Evolutionary conservation across 2,329 filamentous ascomycete genomes (phyloP).

Genomic region (Neoascochyta sp.): DNA sequence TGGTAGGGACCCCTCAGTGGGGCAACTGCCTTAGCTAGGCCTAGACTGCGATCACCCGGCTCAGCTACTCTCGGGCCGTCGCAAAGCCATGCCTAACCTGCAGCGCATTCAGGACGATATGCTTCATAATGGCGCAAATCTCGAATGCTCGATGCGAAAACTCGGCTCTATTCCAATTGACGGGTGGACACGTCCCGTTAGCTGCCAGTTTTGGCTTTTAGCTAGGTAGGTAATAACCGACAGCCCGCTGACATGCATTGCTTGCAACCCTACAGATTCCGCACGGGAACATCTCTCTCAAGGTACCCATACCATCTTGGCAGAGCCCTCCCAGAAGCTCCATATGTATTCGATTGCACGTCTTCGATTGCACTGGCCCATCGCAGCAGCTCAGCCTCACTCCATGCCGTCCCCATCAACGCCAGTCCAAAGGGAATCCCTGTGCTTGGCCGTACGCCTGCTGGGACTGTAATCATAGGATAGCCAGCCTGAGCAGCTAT

Average conservation of each 20-base stretch:
- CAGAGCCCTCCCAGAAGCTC: constrained; percentile 20
- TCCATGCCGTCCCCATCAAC: constrained; percentile 58
- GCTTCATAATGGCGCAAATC: constrained; percentile 5
- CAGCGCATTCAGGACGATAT: no score
- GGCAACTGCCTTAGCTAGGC: constrained; percentile 1
- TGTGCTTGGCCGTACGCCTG: constrained; percentile 49
- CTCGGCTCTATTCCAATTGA: no score
- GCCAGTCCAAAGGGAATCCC: constrained; percentile 47
- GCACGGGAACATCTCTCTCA: constrained; percentile 39
- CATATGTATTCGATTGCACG: constrained; percentile 21
- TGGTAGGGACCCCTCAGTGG: constrained; percentile 3
- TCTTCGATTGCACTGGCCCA: constrained; percentile 54
- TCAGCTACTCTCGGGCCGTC: constrained; percentile 2
- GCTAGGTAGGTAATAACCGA: no score
- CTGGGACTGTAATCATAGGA: constrained; percentile 67
- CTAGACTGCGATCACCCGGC: constrained; percentile 4
- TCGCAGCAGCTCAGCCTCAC: constrained; percentile 55
- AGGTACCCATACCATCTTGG: constrained; percentile 40
- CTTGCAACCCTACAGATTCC: constrained; percentile 13
- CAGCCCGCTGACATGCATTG: no score
- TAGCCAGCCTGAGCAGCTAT: constrained; percentile 74
- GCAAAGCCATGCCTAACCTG: constrained; percentile 2
- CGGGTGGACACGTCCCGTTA: no score
- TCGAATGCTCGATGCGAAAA: constrained; percentile 1
- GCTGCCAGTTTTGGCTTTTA: no score